Evolutionary conservation across 225 moss, liverwort and hornwort species (phyloP).

Genomic region (Physcomitrium patens): DNA sequence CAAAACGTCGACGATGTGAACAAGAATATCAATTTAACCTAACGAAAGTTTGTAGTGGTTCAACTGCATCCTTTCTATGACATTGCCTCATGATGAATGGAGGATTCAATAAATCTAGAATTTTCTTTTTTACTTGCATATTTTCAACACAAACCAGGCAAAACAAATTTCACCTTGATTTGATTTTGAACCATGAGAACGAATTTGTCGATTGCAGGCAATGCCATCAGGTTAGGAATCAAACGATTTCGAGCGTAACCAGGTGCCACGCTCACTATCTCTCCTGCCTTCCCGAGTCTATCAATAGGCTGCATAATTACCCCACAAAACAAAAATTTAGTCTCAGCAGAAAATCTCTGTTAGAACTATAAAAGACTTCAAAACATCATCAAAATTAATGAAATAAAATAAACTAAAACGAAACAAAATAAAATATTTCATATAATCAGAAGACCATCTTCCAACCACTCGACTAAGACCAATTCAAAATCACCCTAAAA

Average conservation of each 20-base stretch:
- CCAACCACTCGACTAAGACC: background rate
- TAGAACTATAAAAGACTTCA: no score
- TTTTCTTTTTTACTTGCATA: no score
- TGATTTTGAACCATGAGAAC: constrained; percentile 76
- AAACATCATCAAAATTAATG: no score
- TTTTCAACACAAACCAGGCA: background rate
- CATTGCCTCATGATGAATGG: background rate
- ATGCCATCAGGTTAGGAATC: constrained; percentile 86
- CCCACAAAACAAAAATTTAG: constrained; percentile 17
- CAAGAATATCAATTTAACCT: background rate
- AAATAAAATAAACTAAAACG: background rate
- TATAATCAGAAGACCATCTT: background rate
- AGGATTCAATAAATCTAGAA: background rate
- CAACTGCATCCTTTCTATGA: background rate
- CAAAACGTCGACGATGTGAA: constrained; percentile 8
- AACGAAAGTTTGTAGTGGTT: background rate
- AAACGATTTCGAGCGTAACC: constrained; percentile 95
- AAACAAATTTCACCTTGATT: constrained; percentile 54
- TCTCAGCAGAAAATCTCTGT: background rate
- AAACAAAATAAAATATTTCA: background rate
- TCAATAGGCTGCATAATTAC: constrained; percentile 67
- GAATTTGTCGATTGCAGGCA: constrained; percentile 93
- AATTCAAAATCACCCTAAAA: background rate
- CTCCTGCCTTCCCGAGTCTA: constrained; percentile 85
- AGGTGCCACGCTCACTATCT: constrained; percentile 93